Evolutionary conservation across 139 green algal species (phyloP).

Genomic region (Haematococcus sp.): DNA sequence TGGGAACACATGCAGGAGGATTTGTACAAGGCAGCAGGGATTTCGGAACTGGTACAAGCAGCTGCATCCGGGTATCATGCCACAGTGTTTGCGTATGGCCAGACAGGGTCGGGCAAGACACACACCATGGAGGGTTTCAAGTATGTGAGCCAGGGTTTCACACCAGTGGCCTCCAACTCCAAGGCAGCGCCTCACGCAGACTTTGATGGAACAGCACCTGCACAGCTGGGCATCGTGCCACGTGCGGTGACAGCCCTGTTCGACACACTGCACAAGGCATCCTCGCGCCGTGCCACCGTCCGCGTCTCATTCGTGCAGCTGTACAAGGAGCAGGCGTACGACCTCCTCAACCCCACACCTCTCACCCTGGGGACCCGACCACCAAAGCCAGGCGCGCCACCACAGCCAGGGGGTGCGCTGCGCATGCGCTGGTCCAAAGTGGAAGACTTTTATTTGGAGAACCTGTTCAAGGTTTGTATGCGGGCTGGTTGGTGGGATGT

Average conservation of each 20-base stretch:
- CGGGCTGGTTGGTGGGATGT: not conserved
- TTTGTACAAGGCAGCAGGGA: conserved; percentile 18
- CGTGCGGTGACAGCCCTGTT: conserved; percentile 41
- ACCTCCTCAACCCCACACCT: conserved; percentile 38
- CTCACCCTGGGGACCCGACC: not conserved
- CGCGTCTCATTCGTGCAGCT: conserved; percentile 45
- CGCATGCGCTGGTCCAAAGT: conserved; percentile 44
- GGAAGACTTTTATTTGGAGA: conserved; percentile 58
- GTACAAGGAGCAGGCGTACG: conserved; percentile 64
- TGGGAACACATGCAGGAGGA: too few species aligned
- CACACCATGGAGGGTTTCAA: conserved; percentile 58
- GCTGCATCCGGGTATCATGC: conserved; percentile 34
- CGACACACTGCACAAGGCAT: conserved; percentile 2
- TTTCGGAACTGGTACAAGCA: conserved; percentile 23
- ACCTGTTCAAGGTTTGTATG: conserved; percentile 44
- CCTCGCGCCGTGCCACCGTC: conserved; percentile 17
- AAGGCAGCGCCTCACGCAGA: not conserved
- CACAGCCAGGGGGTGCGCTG: conserved; percentile 20
- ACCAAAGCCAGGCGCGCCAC: conserved; percentile 1
- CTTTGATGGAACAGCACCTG: conserved; percentile 21
- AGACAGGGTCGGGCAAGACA: conserved; percentile 60
- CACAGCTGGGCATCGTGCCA: conserved; percentile 48
- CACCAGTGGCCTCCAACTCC: not conserved
- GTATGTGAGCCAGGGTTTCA: conserved; percentile 16
- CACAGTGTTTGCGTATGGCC: conserved; percentile 54